These are phyloP conservation scores for Zalaria obscura DNA, from an alignment of 2,329 filamentous ascomycete species.

Conservation along the genomic window DNA sequence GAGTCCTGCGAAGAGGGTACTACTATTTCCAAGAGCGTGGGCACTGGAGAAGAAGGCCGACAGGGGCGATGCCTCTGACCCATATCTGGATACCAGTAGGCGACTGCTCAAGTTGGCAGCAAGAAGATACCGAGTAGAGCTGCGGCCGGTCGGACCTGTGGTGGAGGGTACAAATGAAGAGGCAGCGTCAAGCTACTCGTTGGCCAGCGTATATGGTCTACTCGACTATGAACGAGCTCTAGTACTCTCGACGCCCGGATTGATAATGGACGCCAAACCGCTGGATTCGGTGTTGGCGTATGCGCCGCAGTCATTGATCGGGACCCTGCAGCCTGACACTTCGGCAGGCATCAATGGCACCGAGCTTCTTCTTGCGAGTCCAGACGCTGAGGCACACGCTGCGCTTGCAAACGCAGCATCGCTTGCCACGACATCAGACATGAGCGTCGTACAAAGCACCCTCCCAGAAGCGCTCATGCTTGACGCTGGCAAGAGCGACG, in stretches of 20 bases:
- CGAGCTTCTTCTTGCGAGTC: conserved; percentile 19
- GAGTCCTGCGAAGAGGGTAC: conserved; percentile 28
- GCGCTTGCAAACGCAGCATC: conserved; percentile 6
- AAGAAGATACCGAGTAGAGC: conserved; percentile 28
- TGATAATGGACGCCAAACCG: conserved; percentile 31
- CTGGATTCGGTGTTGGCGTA: conserved; percentile 30
- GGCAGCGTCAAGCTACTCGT: conserved; percentile 20
- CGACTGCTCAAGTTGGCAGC: conserved; percentile 30
- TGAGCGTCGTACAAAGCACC: conserved; percentile 16
- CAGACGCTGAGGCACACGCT: conserved; percentile 8
- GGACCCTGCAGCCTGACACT: conserved; percentile 11
- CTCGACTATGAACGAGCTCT: conserved; percentile 31
- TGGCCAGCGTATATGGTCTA: conserved; percentile 30
- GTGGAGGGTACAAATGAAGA: conserved; percentile 19
- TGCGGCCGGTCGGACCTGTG: conserved; percentile 28
- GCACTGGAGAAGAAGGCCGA: conserved; percentile 17
- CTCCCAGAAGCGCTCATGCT: conserved; percentile 14
- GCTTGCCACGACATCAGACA: conserved; percentile 8
- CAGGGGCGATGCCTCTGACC: conserved; percentile 23
- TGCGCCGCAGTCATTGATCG: conserved; percentile 15
- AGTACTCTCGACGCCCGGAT: conserved; percentile 28
- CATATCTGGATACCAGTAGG: conserved; percentile 28
- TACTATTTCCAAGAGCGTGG: conserved; percentile 30
- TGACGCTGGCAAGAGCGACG: conserved; percentile 9
- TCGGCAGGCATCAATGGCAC: neutral